These are phyloP conservation scores for Glebionis coronaria DNA, from an alignment of 129 eudicot species.

Conservation along the genomic window DNA sequence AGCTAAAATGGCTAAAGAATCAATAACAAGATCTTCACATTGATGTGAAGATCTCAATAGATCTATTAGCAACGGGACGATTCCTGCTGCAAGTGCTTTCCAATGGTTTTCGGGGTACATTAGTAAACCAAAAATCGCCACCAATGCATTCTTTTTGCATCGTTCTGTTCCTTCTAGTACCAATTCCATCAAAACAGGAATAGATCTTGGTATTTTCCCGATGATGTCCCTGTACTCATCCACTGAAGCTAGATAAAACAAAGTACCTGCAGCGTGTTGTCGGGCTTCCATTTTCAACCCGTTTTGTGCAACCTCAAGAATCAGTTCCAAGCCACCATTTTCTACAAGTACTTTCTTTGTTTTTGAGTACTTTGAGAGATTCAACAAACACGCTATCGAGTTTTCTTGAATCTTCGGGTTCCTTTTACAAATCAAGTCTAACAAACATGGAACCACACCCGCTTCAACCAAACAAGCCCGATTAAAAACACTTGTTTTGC, in stretches of 20 bases:
- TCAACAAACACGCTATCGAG: constrained; percentile 57
- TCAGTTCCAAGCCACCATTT: constrained; percentile 54
- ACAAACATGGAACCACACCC: constrained; percentile 57
- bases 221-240: constrained; percentile 66
- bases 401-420: constrained; percentile 58
- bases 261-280: constrained; percentile 80
- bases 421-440: constrained; percentile 45
- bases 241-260: constrained; percentile 79
- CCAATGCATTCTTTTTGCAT: constrained; percentile 75
- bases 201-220: constrained; percentile 52
- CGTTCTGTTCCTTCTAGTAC: constrained; percentile 55
- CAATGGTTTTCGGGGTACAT: constrained; percentile 55
- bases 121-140: constrained; percentile 58
- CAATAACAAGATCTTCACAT: constrained; percentile 56
- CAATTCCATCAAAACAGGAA: constrained; percentile 67
- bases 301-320: constrained; percentile 49
- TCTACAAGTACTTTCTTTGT: constrained; percentile 51
- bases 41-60: constrained; percentile 36
- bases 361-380: constrained; percentile 56
- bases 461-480: constrained; percentile 89
- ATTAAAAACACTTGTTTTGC: constrained; percentile 66
- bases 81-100: constrained; percentile 58
- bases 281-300: constrained; percentile 80
- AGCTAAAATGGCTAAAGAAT: constrained; percentile 63
- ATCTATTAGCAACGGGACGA: constrained; percentile 55